phyloP scores from a whole-genome alignment of 768 basidiomycete genomes.

The Leccinum obscurum region DNA sequence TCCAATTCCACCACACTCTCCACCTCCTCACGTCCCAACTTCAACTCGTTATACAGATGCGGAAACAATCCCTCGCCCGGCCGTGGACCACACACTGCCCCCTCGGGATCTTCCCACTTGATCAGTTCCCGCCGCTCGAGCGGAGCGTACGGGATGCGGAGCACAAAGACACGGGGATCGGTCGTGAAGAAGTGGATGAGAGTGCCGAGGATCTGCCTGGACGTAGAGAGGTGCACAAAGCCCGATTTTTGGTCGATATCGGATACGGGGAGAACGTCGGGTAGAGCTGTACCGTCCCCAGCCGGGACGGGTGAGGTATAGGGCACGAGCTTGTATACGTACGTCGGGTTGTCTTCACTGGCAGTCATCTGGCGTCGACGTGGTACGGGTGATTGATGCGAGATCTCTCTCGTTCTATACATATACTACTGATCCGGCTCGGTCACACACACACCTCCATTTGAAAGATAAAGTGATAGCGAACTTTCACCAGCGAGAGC shows the following conservation, averaged over 20 bases:
- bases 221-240: constrained; percentile 59
- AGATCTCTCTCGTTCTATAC: background rate
- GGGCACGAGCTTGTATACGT: constrained; percentile 63
- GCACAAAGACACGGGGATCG: constrained; percentile 40
- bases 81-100: constrained; percentile 40
- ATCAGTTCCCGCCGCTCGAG: constrained; percentile 37
- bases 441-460: background rate
- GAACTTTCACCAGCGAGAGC: background rate
- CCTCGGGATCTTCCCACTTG: constrained; percentile 51
- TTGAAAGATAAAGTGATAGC: background rate
- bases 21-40: constrained; percentile 45
- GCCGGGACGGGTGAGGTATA: constrained; percentile 39
- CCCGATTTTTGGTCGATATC: constrained; percentile 45
- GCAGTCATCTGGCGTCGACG: constrained; percentile 7
- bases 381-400: background rate
- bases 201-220: constrained; percentile 48
- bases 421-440: background rate
- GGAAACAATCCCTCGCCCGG: constrained; percentile 51
- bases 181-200: constrained; percentile 46
- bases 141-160: constrained; percentile 42
- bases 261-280: constrained; percentile 49
- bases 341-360: constrained; percentile 37
- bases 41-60: constrained; percentile 50
- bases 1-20: constrained; percentile 39
- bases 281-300: constrained; percentile 34